A percentile compares a stretch with the other conserved stretches of the same genome.
Evolutionary conservation across 129 eudicot species (phyloP).

Genomic region (Mikania micrantha): DNA sequence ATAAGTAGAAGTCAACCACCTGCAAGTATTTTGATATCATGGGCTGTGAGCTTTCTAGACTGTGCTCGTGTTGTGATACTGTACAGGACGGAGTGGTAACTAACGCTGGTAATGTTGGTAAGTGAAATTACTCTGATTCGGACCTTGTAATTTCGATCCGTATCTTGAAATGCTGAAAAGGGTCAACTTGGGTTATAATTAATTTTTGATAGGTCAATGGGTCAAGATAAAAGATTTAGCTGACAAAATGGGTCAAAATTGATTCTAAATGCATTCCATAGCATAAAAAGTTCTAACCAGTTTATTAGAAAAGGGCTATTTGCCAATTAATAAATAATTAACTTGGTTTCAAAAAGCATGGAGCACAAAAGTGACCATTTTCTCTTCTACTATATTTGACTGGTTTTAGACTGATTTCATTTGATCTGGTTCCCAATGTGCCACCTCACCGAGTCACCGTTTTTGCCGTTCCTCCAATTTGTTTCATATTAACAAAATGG

Average conservation of each 20-base stretch:
- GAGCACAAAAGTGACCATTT: no score
- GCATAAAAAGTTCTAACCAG: no score
- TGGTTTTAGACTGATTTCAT: no score
- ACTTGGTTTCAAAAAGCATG: no score
- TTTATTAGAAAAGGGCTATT: no score
- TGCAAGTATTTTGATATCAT: slow-evolving; percentile 15
- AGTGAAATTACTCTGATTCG: neutral
- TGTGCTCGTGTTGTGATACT: slow-evolving; percentile 30
- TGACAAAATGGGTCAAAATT: neutral
- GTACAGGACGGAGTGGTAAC: slow-evolving; percentile 20
- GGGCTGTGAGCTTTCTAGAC: slow-evolving; percentile 29
- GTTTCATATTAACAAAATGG: no score
- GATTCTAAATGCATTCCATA: neutral
- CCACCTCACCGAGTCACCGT: no score
- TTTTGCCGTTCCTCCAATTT: neutral
- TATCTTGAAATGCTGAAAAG: no score
- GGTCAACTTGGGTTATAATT: neutral
- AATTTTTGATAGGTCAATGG: no score
- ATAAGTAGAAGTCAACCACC: slow-evolving; percentile 5
- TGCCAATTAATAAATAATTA: no score
- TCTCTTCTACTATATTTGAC: no score
- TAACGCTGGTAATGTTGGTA: slow-evolving; percentile 21
- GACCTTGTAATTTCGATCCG: neutral
- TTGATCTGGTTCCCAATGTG: no score
- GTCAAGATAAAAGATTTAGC: neutral